Evolutionary conservation across 495 filamentous ascomycete species (phyloP), one percentile per base, ranked within the genome.

Genomic region (Talaromyces stipitatus): DNA sequence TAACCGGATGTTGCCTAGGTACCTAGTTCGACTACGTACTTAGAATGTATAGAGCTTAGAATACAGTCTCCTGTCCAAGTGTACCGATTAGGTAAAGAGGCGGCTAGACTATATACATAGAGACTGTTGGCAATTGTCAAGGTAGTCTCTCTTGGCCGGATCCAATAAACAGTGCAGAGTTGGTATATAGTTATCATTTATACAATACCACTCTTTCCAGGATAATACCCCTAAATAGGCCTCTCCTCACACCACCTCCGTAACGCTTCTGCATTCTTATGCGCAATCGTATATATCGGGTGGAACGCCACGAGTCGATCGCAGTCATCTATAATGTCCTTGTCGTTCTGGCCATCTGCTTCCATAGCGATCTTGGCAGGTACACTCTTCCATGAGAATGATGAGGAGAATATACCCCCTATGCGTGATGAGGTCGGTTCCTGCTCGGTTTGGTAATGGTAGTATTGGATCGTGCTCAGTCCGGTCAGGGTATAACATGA

Each of bases 401-500:
- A 79, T 26, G 80, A 75, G 22, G 72, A 61, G 26, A 85, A 75
- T 16, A 24, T 62, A 55, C 64, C 60, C 60, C 68, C 69, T 45
- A 69, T 54, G 62, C 46, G 57, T 52, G 33, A 56, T 56, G 47
- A 60, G 46, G 62, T 73, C 23, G 71, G 61, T 45, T 75, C 64
- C 48, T 30, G 26, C 27, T 51, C 48, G 48, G 73, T 72, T 64
- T 87, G 87, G 59, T 78, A 81, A 69, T 88, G 91, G 61, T 82
- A 69, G 65, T 96, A 78, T 68, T 97, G 91, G 5, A 85, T 83
- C 30, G 83, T 84, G 65, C 89, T 91, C 32, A 97, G 78, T 8
- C 95, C 94, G 20, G 87, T 84, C 29, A 98, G 82, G 46, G 90
- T 85, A 71, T 98, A 98, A 73, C 85, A 90, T 27, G 89, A 85